These are phyloP conservation scores for Juglanconis juglandina DNA, from an alignment of 2,329 filamentous ascomycete genomes.

Conservation along the genomic window DNA sequence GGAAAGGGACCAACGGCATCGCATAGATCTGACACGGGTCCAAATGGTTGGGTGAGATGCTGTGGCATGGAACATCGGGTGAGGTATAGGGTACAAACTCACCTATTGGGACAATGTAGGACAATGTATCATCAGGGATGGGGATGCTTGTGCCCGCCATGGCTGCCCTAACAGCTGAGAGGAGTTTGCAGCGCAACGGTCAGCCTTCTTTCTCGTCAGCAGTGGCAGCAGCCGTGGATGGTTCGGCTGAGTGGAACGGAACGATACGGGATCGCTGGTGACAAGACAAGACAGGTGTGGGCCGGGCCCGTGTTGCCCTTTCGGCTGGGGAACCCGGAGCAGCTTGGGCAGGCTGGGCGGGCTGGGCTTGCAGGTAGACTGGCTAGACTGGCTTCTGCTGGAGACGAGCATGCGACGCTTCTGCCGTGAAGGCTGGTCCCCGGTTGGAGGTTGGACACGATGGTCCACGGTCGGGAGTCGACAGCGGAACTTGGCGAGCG, in stretches of 20 bases:
- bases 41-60: constrained; percentile 45
- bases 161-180: constrained; percentile 21
- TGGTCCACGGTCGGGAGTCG: neutral
- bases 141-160: constrained; percentile 42
- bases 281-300: neutral
- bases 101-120: constrained; percentile 56
- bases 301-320: neutral
- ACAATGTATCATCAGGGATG: constrained; percentile 44
- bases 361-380: too few species aligned
- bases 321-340: neutral
- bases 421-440: neutral
- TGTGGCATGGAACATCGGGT: constrained; percentile 17
- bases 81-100: constrained; percentile 29
- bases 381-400: too few species aligned
- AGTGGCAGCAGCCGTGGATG: neutral
- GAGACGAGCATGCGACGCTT: neutral
- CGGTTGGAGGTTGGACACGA: neutral
- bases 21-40: constrained; percentile 43
- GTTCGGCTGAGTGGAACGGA: neutral
- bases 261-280: neutral
- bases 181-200: constrained; percentile 5
- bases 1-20: constrained; percentile 44
- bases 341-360: neutral
- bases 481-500: neutral
- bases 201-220: neutral